These are phyloP conservation scores for Coriolopsis trogii DNA, from an alignment of 1,284 basidiomycete species.

Conservation along the genomic window DNA sequence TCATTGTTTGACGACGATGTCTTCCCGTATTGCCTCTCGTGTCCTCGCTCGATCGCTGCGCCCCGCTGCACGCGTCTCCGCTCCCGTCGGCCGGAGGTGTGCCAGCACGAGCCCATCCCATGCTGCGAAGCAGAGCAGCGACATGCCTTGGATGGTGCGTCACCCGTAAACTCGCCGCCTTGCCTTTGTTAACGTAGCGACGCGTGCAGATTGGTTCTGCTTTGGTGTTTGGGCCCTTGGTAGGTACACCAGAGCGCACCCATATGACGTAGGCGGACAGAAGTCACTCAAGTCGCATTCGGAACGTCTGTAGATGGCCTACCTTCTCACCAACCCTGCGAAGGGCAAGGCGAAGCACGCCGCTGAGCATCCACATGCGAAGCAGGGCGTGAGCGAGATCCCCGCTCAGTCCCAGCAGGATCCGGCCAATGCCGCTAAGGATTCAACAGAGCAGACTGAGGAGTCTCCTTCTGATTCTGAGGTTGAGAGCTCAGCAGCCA, in stretches of 20 bases:
- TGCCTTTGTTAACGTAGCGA: no score
- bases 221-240: conserved; percentile 33
- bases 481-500: background rate
- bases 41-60: conserved; percentile 21
- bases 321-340: conserved; percentile 15
- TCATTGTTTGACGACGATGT: conserved; percentile 28
- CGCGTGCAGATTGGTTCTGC: conserved; percentile 33
- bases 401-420: no score
- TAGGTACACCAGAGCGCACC: no score
- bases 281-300: background rate
- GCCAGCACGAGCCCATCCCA: conserved; percentile 31
- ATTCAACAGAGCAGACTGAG: no score
- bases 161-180: no score
- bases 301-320: conserved; percentile 10
- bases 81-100: conserved; percentile 22
- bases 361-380: conserved; percentile 9
- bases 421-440: no score
- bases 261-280: background rate
- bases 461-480: background rate
- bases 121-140: conserved; percentile 27
- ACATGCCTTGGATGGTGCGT: conserved; percentile 32
- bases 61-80: conserved; percentile 16
- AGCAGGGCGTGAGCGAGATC: background rate
- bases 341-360: conserved; percentile 15
- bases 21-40: conserved; percentile 30